These are phyloP conservation scores for Oryza meridionalis DNA, from an alignment of 176 grass and related monocot species.

Conservation along the genomic window DNA sequence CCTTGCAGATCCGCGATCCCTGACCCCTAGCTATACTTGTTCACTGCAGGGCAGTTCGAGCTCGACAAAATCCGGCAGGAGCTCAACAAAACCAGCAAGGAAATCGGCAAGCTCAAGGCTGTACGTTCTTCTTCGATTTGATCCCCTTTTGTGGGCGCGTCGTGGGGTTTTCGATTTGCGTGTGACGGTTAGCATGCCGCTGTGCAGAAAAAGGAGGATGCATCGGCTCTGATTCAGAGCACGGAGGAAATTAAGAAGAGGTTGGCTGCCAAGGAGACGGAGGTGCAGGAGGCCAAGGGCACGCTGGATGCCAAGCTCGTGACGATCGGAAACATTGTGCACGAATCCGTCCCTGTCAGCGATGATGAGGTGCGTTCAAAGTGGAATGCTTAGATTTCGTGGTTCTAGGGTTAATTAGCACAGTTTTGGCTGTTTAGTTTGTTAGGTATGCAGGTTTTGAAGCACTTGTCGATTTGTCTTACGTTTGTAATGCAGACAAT, in stretches of 20 bases:
- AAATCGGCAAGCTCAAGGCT: slow-evolving; percentile 78
- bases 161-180: background rate
- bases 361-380: slow-evolving; percentile 58
- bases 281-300: slow-evolving; percentile 90
- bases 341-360: slow-evolving; percentile 69
- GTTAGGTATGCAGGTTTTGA: background rate
- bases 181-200: background rate
- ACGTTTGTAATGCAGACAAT: background rate
- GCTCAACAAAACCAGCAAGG: slow-evolving; percentile 86
- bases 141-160: background rate
- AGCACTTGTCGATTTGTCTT: background rate
- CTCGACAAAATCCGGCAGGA: slow-evolving; percentile 75
- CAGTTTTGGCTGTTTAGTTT: background rate
- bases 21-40: background rate
- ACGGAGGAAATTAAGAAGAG: slow-evolving; percentile 81
- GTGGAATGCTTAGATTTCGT: background rate
- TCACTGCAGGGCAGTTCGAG: slow-evolving; percentile 73
- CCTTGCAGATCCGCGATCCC: background rate
- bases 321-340: slow-evolving; percentile 85
- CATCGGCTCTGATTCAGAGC: slow-evolving; percentile 68
- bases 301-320: slow-evolving; percentile 63
- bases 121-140: slow-evolving; percentile 41
- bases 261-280: slow-evolving; percentile 65
- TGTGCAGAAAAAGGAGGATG: slow-evolving; percentile 62
- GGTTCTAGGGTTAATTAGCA: background rate